Evolutionary conservation across 768 basidiomycete genomes (phyloP), one percentile per base, ranked within the genome.

Genomic region (Chlorophyllum brunneum): DNA sequence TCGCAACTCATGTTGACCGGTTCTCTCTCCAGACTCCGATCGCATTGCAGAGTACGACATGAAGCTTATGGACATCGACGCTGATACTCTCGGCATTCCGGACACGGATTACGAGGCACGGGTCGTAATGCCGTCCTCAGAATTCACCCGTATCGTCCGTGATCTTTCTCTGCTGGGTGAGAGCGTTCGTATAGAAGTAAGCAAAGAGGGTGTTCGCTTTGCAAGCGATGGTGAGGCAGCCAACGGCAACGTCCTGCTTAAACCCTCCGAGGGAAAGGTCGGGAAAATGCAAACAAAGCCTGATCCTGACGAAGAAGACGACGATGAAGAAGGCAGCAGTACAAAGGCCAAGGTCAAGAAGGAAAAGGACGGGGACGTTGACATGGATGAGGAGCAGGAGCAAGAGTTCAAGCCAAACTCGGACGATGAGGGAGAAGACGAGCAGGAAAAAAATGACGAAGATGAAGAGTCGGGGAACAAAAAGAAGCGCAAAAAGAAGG

Each of bases 21-120:
- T 34, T 43, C n/a, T 55, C 13, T 49, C 38, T 31, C 4, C 59
- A 97, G 95, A 85, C 69, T 81, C 86, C 3, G 95, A 97, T 67
- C 85, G 97, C 56, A 86, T 98, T 48, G 93, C 94, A 22, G 92
- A 98, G 66, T 99, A 99, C 71, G 94, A 97, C 61, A 92, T 99
- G 88, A 98, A 98, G 68, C 83, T 98, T 48, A 98, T 99, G 95
- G 95, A 98, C 63, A 99, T 99, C 64, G 95, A 99, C 67, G 76
- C 91, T 20, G 97, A 99, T 70, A 85, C 83, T 39, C 86, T 98
- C 46, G 87, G 88, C 42, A 98, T 98, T 63, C 97, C 97, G 13
- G 95, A 98, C 58, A 99, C 97, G 2, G 88, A 95, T 44, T 99
- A 98, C 69, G 95, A 98, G 61, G 92, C 92, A 2, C 86, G 88